Evolutionary conservation across 2,329 filamentous ascomycete species (phyloP).

Genomic region (Albifimbria verrucaria): DNA sequence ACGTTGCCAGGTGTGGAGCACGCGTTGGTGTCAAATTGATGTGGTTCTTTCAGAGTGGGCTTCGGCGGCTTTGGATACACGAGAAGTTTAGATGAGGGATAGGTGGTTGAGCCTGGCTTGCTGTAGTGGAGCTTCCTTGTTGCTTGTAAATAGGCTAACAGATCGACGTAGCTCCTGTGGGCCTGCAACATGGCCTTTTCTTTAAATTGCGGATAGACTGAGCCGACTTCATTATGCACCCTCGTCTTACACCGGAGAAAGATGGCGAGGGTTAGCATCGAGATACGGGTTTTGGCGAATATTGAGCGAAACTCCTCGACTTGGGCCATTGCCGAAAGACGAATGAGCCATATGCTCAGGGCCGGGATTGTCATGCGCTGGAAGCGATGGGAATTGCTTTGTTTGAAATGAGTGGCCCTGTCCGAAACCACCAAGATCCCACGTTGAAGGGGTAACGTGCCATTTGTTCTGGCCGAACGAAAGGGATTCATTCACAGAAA

Average conservation of each 20-base stretch:
- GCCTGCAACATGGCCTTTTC: slow-evolving; percentile 68
- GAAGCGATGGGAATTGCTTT: too few species aligned
- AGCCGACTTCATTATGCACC: slow-evolving; percentile 5
- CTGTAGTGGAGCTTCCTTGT: slow-evolving; percentile 46
- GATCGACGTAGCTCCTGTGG: slow-evolving; percentile 69
- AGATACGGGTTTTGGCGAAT: neutral
- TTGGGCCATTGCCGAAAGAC: slow-evolving; percentile 9
- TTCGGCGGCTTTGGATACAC: slow-evolving; percentile 54
- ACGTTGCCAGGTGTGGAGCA: neutral
- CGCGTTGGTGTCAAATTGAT: neutral
- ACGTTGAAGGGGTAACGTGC: slow-evolving; percentile 15
- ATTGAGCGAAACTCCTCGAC: slow-evolving; percentile 9
- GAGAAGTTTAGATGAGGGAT: slow-evolving; percentile 43
- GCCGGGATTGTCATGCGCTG: slow-evolving; percentile 8
- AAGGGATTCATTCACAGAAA: slow-evolving; percentile 24
- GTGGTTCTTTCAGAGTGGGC: slow-evolving; percentile 9
- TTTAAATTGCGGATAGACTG: slow-evolving; percentile 47
- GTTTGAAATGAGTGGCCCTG: too few species aligned
- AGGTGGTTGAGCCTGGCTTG: slow-evolving; percentile 33
- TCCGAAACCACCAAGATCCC: too few species aligned
- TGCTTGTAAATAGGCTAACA: slow-evolving; percentile 63
- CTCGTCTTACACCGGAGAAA: slow-evolving; percentile 8
- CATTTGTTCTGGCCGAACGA: slow-evolving; percentile 25
- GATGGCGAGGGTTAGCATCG: slow-evolving; percentile 2
- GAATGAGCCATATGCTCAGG: slow-evolving; percentile 9